These are phyloP conservation scores for Ceratocystis colombiana DNA, from an alignment of 2,329 filamentous ascomycete species.

Conservation along the genomic window DNA sequence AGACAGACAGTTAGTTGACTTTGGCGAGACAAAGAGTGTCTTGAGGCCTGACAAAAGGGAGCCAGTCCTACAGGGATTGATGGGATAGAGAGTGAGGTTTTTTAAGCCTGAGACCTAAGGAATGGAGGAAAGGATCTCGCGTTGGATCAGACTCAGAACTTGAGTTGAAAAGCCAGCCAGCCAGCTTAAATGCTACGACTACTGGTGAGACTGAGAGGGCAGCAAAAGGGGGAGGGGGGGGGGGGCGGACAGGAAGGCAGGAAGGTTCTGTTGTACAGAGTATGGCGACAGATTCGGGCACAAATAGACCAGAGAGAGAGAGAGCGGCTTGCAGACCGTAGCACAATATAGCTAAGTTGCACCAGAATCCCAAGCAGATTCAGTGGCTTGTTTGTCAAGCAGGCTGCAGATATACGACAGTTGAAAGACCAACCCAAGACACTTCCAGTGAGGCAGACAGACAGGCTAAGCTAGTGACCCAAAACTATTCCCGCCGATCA, in stretches of 20 bases:
- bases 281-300: background rate
- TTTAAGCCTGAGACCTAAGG: background rate
- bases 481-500: background rate
- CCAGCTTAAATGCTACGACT: background rate
- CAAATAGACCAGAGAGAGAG: background rate
- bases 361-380: background rate
- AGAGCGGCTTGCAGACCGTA: too few species aligned
- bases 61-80: background rate
- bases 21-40: background rate
- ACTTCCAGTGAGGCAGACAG: background rate
- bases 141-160: background rate
- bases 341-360: background rate
- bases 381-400: background rate
- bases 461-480: background rate
- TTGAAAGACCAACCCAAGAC: background rate
- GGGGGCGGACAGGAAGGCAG: background rate
- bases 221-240: too few species aligned
- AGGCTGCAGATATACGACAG: background rate
- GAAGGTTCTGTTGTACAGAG: background rate
- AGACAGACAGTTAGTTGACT: background rate
- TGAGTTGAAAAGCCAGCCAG: background rate
- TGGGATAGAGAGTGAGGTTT: background rate
- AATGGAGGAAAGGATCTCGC: background rate
- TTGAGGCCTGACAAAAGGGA: constrained; percentile 12
- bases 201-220: background rate